Conservation (phyloP, 2,329 filamentous ascomycete genomes). For the Elsinoe ampelina region DNA sequence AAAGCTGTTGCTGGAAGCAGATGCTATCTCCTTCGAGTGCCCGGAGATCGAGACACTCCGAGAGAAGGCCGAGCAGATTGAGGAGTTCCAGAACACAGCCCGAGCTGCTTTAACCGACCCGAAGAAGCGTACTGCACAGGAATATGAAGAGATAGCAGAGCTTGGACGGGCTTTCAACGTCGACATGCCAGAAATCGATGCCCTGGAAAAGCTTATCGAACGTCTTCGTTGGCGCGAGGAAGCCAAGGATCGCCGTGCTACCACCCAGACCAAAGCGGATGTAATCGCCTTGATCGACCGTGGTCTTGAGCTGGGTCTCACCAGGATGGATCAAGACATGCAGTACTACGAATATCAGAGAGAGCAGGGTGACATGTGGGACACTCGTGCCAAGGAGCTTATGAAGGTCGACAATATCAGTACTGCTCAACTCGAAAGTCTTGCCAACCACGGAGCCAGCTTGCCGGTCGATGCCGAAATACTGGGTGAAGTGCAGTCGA, state of each 20-base stretch:
- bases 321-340: constrained; percentile 71
- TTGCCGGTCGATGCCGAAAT: constrained; percentile 79
- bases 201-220: constrained; percentile 68
- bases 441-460: constrained; percentile 71
- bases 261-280: constrained; percentile 64
- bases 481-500: constrained; percentile 73
- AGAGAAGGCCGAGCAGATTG: constrained; percentile 77
- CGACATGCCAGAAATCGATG: constrained; percentile 80
- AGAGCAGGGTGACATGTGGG: constrained; percentile 74
- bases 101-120: constrained; percentile 59
- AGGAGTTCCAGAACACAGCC: constrained; percentile 72
- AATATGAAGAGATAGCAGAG: constrained; percentile 87
- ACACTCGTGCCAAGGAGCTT: constrained; percentile 82
- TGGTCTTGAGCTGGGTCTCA: constrained; percentile 67
- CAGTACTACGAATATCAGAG: constrained; percentile 67
- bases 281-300: constrained; percentile 70
- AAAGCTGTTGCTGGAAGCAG: constrained; percentile 71
- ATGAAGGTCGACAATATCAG: constrained; percentile 87
- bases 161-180: constrained; percentile 82
- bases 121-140: constrained; percentile 53
- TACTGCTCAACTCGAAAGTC: constrained; percentile 85
- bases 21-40: constrained; percentile 85
- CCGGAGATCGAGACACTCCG: constrained; percentile 78
- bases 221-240: constrained; percentile 84
- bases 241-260: constrained; percentile 48